Conservation (phyloP, 2,329 filamentous ascomycete genomes). For the Claviceps paspali region DNA sequence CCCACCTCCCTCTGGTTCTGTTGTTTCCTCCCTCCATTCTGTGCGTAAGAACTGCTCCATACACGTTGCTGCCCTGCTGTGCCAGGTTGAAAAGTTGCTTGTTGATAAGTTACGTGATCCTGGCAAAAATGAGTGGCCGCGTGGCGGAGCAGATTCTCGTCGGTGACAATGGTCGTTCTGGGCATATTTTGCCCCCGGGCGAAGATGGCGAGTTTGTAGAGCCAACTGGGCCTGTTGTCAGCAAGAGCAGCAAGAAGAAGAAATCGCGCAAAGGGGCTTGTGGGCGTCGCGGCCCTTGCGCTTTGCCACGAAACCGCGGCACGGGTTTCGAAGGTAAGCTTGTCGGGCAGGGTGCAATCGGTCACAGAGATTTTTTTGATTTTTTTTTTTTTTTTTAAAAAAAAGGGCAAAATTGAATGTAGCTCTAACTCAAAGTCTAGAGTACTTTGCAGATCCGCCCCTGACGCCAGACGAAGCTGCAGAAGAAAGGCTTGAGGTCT, state of each 20-base stretch:
- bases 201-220: neutral
- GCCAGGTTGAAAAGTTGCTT: no score
- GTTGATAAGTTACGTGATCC: no score
- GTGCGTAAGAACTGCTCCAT: neutral
- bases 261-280: slow-evolving; percentile 6
- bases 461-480: slow-evolving; percentile 53
- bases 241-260: slow-evolving; percentile 10
- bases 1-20: neutral
- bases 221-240: neutral
- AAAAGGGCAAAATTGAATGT: no score
- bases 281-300: slow-evolving; percentile 22
- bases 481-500: slow-evolving; percentile 50
- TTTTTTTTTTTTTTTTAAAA: neutral
- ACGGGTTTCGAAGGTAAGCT: slow-evolving; percentile 61
- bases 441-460: slow-evolving; percentile 67
- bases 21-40: neutral
- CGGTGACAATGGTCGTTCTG: neutral
- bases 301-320: slow-evolving; percentile 27
- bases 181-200: neutral
- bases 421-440: slow-evolving; percentile 19
- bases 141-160: neutral
- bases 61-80: neutral
- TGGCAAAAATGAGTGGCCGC: neutral
- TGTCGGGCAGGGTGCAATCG: neutral
- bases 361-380: neutral